Base-by-base conservation (phyloP, 306 rosid genomes). In the Vigna hirtella region DNA sequence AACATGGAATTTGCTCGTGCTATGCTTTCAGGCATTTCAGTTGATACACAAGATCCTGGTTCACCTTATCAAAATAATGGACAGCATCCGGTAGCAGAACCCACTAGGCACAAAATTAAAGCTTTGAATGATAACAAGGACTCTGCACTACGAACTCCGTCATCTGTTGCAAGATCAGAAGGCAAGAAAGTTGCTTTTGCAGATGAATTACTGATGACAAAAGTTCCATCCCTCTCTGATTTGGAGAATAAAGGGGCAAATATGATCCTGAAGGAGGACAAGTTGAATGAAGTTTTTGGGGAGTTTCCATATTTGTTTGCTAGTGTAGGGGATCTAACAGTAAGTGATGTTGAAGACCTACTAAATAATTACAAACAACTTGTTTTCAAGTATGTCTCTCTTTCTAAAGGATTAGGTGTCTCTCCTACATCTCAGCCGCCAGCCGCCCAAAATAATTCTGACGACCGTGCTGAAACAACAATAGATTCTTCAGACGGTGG, bases 1-100 rank as follows among this genome's bases (percentile, higher is more conserved):
- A 96, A 90, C 83, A 87, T 96, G 91, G 98, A 96, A 86, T 87
- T 87, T 55, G 94, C 98, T n/a, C 98, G 85, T 81, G 87, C 96
- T 55, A 88, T 96, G 85, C 88, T 91, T 30, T 88, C 91, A 3
- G 99, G 98, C 61, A 89, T 87, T 74, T 93, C 98, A 28, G 85
- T 74, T 83, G 91, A 91, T 66, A 47, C 56, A 12, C 89, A 86
- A 22, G 85, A 81, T 66, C 89, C 88, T 76, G 57, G 77, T 85
- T 91, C 81, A 77, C 86, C 81, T 8, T 74, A 86, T 82, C 88
- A 82, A 71, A 71, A 70, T 76, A 52, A 67, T 77, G 90, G 85
- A 48, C 84, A 79, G 53, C 65, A 51, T 61, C 78, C 85, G 49
- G 43, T 65, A 65, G 57, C 85, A 76, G 94, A 84, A 58, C 80